These are phyloP conservation scores for Euphrasia arctica DNA, from an alignment of 305 asterid genomes.

Conservation along the genomic window DNA sequence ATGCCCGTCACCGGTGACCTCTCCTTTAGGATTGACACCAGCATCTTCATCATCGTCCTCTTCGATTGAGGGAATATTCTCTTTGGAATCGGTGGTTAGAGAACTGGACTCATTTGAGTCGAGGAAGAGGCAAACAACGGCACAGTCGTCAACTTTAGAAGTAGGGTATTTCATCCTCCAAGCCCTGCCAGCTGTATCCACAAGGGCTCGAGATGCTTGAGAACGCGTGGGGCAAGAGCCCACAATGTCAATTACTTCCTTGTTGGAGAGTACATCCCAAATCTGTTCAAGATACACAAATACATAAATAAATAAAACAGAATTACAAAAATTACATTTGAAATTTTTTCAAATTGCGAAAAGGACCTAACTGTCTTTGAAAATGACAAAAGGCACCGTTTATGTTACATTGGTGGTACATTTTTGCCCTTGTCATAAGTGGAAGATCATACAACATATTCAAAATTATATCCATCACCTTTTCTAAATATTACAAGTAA, in stretches of 20 bases:
- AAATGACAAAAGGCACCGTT: background rate
- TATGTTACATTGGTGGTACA: background rate
- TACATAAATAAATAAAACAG: background rate
- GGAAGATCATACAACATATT: no score
- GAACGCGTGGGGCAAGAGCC: slow-evolving; percentile 50
- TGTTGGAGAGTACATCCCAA: slow-evolving; percentile 86
- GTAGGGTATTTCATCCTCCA: slow-evolving; percentile 77
- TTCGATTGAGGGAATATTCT: slow-evolving; percentile 24
- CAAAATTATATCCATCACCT: background rate
- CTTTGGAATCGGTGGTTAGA: slow-evolving; percentile 33
- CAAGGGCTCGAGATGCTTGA: slow-evolving; percentile 55
- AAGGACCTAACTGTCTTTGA: background rate
- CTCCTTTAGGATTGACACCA: slow-evolving; percentile 12
- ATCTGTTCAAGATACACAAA: slow-evolving; percentile 35
- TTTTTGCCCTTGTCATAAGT: no score
- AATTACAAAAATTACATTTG: background rate
- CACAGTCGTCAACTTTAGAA: slow-evolving; percentile 83
- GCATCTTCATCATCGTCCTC: slow-evolving; percentile 18
- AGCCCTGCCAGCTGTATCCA: slow-evolving; percentile 62
- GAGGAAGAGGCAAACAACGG: slow-evolving; percentile 83
- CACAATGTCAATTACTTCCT: slow-evolving; percentile 70
- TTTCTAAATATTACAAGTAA: background rate
- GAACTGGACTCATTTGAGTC: slow-evolving; percentile 39
- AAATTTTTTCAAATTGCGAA: background rate
- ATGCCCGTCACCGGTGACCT: slow-evolving; percentile 25